A percentile compares a stretch with the other conserved stretches of the same genome.
Conservation (phyloP, 257 asterid species). For the Fraxinus cuspidata region DNA sequence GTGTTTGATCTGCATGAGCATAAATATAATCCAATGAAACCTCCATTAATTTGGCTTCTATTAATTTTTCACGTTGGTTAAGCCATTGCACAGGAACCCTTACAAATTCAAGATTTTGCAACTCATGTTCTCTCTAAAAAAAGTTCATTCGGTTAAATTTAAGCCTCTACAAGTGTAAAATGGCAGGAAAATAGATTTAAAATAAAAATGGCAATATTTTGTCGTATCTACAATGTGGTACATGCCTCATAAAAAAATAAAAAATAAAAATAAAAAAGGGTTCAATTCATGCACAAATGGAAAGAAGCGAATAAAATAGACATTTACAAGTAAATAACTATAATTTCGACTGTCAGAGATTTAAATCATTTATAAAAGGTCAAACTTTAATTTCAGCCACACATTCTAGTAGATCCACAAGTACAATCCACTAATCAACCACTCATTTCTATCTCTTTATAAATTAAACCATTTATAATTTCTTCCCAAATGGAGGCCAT, state of each 20-base stretch:
- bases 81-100: background rate
- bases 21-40: background rate
- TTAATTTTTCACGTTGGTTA: background rate
- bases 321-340: background rate
- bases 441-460: too few relatives aligned
- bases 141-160: background rate
- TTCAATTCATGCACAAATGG: background rate
- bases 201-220: background rate
- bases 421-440: too few relatives aligned
- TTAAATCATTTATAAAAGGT: too few relatives aligned
- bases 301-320: background rate
- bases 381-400: too few relatives aligned
- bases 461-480: too few relatives aligned
- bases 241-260: background rate
- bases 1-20: conserved; percentile 63
- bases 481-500: background rate
- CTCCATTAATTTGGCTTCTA: background rate
- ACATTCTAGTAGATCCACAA: too few relatives aligned
- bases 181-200: background rate
- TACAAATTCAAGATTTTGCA: background rate
- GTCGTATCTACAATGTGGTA: background rate
- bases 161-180: background rate
- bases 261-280: too few relatives aligned
- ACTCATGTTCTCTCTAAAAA: background rate
- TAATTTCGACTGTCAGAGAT: too few relatives aligned